These are phyloP conservation scores for Harringtonia lauricola DNA, from an alignment of 2,329 filamentous ascomycete species.

Conservation along the genomic window DNA sequence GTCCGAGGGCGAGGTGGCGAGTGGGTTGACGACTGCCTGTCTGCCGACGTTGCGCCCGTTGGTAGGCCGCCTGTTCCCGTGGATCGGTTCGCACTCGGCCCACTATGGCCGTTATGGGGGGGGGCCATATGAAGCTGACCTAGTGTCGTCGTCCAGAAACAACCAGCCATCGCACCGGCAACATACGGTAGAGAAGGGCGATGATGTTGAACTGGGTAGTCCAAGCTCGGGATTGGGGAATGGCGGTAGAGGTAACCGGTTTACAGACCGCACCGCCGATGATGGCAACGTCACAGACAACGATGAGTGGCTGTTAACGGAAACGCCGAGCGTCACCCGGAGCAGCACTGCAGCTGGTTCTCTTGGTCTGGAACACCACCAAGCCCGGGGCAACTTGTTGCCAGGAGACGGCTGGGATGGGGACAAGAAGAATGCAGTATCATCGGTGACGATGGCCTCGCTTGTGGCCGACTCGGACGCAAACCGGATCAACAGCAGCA, in stretches of 20 bases:
- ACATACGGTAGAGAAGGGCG: neutral
- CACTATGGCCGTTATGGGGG: neutral
- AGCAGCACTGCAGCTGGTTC: too few species aligned
- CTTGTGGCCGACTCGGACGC: too few species aligned
- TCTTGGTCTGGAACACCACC: neutral
- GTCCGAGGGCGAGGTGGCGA: slow-evolving; percentile 24
- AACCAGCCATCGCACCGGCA: neutral
- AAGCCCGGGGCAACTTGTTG: too few species aligned
- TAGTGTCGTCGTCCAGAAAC: too few species aligned
- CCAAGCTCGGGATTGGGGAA: neutral
- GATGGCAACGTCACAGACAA: neutral
- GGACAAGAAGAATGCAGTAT: neutral
- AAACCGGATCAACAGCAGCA: too few species aligned
- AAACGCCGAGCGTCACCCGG: neutral
- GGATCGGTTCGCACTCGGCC: neutral
- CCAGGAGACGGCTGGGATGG: too few species aligned
- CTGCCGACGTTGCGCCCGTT: slow-evolving; percentile 23
- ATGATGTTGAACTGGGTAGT: neutral
- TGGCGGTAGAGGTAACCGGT: neutral
- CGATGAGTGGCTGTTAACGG: neutral
- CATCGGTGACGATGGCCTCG: neutral
- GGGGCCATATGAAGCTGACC: too few species aligned
- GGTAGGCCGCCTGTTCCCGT: slow-evolving; percentile 5
- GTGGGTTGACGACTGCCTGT: slow-evolving; percentile 24
- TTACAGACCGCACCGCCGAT: neutral